Base-by-base conservation (phyloP, 1,284 basidiomycete species). In the Apiotrichum mycotoxinovorans region DNA sequence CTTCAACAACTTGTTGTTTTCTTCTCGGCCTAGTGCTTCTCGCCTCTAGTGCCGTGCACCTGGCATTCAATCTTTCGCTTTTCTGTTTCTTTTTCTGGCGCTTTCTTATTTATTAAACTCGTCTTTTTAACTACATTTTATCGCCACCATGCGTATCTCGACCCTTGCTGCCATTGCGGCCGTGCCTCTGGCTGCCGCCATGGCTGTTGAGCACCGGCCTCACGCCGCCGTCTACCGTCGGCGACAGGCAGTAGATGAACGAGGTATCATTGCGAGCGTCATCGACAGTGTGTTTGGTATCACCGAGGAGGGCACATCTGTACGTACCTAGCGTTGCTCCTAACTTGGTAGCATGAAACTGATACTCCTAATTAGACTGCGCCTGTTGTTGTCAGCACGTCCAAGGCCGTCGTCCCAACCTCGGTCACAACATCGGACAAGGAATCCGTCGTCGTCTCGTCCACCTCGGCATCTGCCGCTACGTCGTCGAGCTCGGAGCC, bases 141-240 rank as follows among this genome's bases (percentile, higher is more conserved):
- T 46, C 26, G 11, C 33, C 8, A 41, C 33, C 25, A 57, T 57
- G 56, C 56, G 56, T 22, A 14, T 56, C 20, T 38, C 48, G 2
- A 37, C 33, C 33, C 20, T 46, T 27, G 18, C 50, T n/a, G 37
- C 56, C 14, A 3, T 57, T n/a, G 14, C 37, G n/a, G 56, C 56
- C 3, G 17, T 57, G 14, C 56, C 56, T 10, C 35, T 44, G 2
- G 43, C 52, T 7, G 56, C 40, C 14, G 37, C 51, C 14, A 37
- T 22, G 43, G 22, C 42, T 25, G 25, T 44, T 18, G 25, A 37
- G 22, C 33, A 35, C 33, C 46, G 34, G 20, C 46, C 30, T 18
- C 46, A 48, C n/a, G 33, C 33, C 33, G 46, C 46, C 15, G 34
- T 18, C 23, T 14, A 22, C 46, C 46, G 44, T n/a, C 44, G 44